Percentiles rank a stretch among this genome's conserved stretches.
Evolutionary conservation across 768 basidiomycete species (phyloP).

Genomic region (Leccinum rimulosum): DNA sequence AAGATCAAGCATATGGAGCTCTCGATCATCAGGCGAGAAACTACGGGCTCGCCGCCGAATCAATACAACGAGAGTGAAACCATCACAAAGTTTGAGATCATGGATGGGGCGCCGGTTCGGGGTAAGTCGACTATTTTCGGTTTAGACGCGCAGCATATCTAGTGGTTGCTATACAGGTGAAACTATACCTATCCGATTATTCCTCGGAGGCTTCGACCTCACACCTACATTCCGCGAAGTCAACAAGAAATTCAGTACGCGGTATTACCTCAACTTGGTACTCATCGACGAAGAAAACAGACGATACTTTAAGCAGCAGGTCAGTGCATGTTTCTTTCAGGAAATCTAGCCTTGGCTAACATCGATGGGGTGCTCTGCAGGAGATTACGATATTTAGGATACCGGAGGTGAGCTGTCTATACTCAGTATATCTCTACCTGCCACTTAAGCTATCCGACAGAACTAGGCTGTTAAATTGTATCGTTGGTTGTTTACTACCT

Average conservation of each 20-base stretch:
- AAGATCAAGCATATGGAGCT: constrained; percentile 99
- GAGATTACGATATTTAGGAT: constrained; percentile 91
- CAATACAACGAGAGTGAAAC: constrained; percentile 99
- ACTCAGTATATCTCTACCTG: neutral
- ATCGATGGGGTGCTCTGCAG: constrained; percentile 30
- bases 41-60: constrained; percentile 96
- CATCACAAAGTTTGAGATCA: constrained; percentile 97
- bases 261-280: constrained; percentile 97
- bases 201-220: constrained; percentile 96
- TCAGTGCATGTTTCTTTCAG: constrained; percentile 24
- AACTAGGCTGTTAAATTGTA: constrained; percentile 28
- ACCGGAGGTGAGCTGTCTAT: constrained; percentile 60
- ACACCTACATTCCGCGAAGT: constrained; percentile 99
- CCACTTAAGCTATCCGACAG: constrained; percentile 22
- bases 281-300: constrained; percentile 98
- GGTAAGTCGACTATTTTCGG: constrained; percentile 40
- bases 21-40: constrained; percentile 96
- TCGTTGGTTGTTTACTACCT: constrained; percentile 8
- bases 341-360: neutral
- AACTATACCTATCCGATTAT: constrained; percentile 96
- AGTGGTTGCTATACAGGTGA: constrained; percentile 59
- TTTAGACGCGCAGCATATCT: neutral
- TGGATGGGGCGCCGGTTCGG: constrained; percentile 75
- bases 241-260: constrained; percentile 97
- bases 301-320: constrained; percentile 97